Base-by-base conservation (phyloP, 805 yeast genomes). In the Candida alai region DNA sequence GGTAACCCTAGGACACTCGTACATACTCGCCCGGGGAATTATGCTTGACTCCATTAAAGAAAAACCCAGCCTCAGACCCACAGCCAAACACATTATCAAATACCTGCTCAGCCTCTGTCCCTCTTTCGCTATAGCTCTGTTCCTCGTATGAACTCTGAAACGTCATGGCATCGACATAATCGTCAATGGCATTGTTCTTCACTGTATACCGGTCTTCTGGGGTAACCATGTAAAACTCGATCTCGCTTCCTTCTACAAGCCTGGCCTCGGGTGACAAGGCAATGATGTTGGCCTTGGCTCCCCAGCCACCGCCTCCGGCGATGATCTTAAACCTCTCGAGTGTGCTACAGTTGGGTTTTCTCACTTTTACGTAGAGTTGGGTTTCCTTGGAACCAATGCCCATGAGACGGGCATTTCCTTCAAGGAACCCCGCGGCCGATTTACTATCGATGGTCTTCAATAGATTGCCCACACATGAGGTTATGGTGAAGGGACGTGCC, bases 291-390 rank as follows among this genome's bases (percentile, higher is more conserved):
- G 83, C 78, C 36, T 80, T 73, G 19, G 78, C 74, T 1, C 86
- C 84, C 87, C 87, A 81, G 2, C 80, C 78, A 2, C 86, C 82
- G 2, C 88, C 88, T 4, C 88, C 88, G 4, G 85, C 88, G 22
- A 77, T 65, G 14, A 81, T 78, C 47, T 74, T 72, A 51, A 60
- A 72, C 35, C 68, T 59, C 34, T 51, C 47, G 4, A 54, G 47
- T 1, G 16, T 24, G 11, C 16, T 31, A 15, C 23, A 32, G 5
- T 36, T 39, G 13, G 27, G 39, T 17, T 46, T 38, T 35, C 42
- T 44, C 10, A 67, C 21, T 37, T 60, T 60, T 6, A 60, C 69
- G 39, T 52, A 67, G 1, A 69, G 68, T 40, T 62, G 56, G 4
- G 73, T 64, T 15, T 68, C 73, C 36, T 67, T 70, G 17, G 72